A percentile compares a stretch with the other conserved stretches of the same genome.
These are phyloP conservation scores for Ceratobasidium theobromae DNA, from an alignment of 1,284 basidiomycete species.

Conservation along the genomic window DNA sequence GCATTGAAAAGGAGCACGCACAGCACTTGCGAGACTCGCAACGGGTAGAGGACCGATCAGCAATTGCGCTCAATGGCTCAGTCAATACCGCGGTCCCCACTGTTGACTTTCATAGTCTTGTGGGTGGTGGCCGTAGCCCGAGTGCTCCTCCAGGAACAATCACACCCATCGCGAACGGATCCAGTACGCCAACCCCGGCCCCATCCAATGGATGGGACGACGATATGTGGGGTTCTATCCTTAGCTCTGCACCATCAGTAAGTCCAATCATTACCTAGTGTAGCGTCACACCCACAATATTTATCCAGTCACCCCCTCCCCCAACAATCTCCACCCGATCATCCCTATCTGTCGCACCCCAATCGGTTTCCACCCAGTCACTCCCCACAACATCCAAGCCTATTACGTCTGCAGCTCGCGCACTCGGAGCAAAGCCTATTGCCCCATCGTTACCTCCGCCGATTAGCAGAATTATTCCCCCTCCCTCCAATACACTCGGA, in stretches of 20 bases:
- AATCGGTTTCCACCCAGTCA: conserved; percentile 45
- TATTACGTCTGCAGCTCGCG: conserved; percentile 34
- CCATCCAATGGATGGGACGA: conserved; percentile 62
- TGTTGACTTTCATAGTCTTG: conserved; percentile 74
- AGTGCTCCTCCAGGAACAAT: conserved; percentile 39
- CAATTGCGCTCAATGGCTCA: conserved; percentile 42
- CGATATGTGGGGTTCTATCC: conserved; percentile 70
- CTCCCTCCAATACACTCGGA: conserved; percentile 3
- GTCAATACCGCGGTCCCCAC: conserved; percentile 46
- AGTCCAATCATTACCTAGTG: conserved; percentile 34
- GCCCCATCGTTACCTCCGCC: conserved; percentile 25
- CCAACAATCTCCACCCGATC: conserved; percentile 37
- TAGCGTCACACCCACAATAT: conserved; percentile 17
- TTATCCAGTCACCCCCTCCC: conserved; percentile 18
- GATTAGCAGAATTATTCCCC: conserved; percentile 8
- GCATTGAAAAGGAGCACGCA: conserved; percentile 84
- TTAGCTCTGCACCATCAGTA: conserved; percentile 46
- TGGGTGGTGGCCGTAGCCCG: conserved; percentile 52
- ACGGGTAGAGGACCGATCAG: conserved; percentile 75
- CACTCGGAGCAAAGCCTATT: conserved; percentile 31
- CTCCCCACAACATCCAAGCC: conserved; percentile 48
- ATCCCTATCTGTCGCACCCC: conserved; percentile 36
- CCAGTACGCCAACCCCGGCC: conserved; percentile 44
- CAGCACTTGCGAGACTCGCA: conserved; percentile 83
- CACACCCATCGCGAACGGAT: conserved; percentile 52